Conservation (phyloP, 208 protist genomes). For the Crithidia bombi region DNA sequence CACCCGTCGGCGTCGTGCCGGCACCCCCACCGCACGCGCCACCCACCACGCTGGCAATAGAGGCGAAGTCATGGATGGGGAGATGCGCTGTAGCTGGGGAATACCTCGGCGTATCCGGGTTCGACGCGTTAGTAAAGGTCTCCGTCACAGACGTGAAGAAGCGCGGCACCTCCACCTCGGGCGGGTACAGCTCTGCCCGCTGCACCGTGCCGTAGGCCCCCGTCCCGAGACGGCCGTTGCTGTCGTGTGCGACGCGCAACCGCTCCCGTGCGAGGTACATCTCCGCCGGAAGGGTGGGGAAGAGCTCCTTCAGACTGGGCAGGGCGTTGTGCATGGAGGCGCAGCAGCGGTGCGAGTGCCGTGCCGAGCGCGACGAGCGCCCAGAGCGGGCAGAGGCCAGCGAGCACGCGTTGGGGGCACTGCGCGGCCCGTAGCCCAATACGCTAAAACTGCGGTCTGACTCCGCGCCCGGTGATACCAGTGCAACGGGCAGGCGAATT, state of each 20-base stretch:
- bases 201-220: constrained; percentile 70
- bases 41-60: constrained; percentile 11
- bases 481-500: constrained; percentile 15
- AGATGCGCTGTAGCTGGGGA: constrained; percentile 8
- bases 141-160: constrained; percentile 26
- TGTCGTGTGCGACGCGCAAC: constrained; percentile 34
- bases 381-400: constrained; percentile 23
- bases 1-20: background rate
- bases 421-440: constrained; percentile 28
- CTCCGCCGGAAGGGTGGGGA: constrained; percentile 49
- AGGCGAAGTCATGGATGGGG: constrained; percentile 7
- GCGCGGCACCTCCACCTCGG: constrained; percentile 25
- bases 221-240: constrained; percentile 37
- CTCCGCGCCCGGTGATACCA: constrained; percentile 2
- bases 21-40: background rate
- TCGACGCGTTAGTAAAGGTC: constrained; percentile 4
- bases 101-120: constrained; percentile 10
- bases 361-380: constrained; percentile 29
- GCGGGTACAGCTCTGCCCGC: constrained; percentile 67
- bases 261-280: constrained; percentile 55
- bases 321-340: constrained; percentile 15
- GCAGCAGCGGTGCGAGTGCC: constrained; percentile 22
- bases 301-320: constrained; percentile 42
- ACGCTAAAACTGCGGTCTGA: constrained; percentile 17
- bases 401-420: constrained; percentile 24